A percentile compares a stretch with the other conserved stretches of the same genome.
Conservation (phyloP, 331 rosid species). For the Quercus tomentella region DNA sequence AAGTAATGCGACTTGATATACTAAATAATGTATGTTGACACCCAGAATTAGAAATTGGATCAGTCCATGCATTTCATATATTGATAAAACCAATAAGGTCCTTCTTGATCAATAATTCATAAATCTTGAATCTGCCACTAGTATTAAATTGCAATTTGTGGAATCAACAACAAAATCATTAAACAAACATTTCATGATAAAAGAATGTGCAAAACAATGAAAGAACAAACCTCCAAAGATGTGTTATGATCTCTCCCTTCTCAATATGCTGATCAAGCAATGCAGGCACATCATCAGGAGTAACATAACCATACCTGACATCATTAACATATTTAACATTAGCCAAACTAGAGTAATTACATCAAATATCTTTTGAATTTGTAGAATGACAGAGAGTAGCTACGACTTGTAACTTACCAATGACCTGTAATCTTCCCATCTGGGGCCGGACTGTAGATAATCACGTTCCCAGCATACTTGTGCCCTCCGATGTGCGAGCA, state of each 20-base stretch:
- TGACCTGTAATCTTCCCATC: slow-evolving; percentile 79
- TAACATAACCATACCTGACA: slow-evolving; percentile 92
- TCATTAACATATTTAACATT: neutral
- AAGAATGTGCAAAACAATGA: slow-evolving; percentile 1
- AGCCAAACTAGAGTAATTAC: neutral
- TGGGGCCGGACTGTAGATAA: slow-evolving; percentile 60
- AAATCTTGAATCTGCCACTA: neutral
- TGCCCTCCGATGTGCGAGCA: slow-evolving; percentile 97
- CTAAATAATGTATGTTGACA: neutral
- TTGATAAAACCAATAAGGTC: neutral
- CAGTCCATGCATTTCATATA: neutral
- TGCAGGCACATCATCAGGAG: slow-evolving; percentile 81
- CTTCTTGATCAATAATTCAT: neutral
- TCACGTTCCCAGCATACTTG: slow-evolving; percentile 91
- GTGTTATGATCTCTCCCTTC: slow-evolving; percentile 72
- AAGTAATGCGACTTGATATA: neutral
- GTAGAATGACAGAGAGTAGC: neutral
- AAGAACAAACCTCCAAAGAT: slow-evolving; percentile 76
- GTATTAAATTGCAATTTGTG: neutral
- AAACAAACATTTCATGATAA: neutral
- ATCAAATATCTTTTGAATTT: neutral
- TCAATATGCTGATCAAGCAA: slow-evolving; percentile 83
- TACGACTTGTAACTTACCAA: slow-evolving; percentile 45
- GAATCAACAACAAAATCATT: neutral
- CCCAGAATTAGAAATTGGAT: neutral